Conservation (phyloP, 2,329 filamentous ascomycete genomes). For the Bipolaris zeicola region DNA sequence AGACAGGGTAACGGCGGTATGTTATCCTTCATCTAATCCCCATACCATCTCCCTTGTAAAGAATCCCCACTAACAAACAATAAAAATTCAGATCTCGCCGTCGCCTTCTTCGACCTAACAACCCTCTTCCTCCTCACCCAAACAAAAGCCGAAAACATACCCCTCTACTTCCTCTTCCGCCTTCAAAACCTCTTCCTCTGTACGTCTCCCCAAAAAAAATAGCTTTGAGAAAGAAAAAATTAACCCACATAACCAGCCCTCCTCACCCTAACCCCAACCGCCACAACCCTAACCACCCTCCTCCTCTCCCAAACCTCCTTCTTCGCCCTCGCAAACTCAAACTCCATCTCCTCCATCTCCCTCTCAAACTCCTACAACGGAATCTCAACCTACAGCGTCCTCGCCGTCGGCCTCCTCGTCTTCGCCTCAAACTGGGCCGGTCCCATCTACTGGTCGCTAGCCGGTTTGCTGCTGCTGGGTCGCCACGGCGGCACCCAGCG, state of each 20-base stretch:
- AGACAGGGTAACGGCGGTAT: conserved; percentile 35
- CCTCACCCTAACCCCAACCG: conserved; percentile 54
- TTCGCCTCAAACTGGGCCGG: conserved; percentile 93
- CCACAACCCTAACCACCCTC: conserved; percentile 72
- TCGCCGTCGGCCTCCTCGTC: conserved; percentile 80
- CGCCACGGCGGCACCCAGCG: conserved; percentile 23
- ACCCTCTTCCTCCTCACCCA: conserved; percentile 85
- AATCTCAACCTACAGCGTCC: conserved; percentile 76
- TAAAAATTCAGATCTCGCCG: conserved; percentile 51
- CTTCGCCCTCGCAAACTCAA: conserved; percentile 89
- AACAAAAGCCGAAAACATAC: conserved; percentile 82
- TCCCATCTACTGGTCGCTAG: conserved; percentile 83
- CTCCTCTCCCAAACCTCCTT: conserved; percentile 83
- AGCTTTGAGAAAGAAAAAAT: too few species aligned
- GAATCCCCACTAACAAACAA: conserved; percentile 3
- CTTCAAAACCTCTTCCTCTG: conserved; percentile 62
- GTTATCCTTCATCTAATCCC: not conserved
- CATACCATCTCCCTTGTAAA: too few species aligned
- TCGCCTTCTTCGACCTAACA: conserved; percentile 65
- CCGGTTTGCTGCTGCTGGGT: conserved; percentile 61
- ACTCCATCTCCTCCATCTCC: conserved; percentile 94
- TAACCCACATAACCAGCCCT: too few species aligned
- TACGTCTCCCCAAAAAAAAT: too few species aligned
- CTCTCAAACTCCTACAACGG: conserved; percentile 96
- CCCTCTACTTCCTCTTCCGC: conserved; percentile 78